A percentile compares a stretch with the other conserved stretches of the same genome.
phyloP scores from a whole-genome alignment of 495 filamentous ascomycete species.

The Wilcoxina mikolae region DNA sequence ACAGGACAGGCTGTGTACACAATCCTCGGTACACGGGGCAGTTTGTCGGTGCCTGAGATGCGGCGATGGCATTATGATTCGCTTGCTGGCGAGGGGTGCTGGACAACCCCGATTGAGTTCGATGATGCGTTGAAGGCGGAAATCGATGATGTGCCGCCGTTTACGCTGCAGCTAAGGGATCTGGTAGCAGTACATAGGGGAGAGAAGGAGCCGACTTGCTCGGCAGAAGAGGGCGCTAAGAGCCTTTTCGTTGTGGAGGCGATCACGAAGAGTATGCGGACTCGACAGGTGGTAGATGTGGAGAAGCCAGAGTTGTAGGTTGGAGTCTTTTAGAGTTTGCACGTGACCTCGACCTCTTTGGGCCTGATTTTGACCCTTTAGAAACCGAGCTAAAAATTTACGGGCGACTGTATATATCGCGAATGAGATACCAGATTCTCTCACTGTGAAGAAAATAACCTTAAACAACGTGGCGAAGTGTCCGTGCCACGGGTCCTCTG shows the following conservation, averaged over 20 bases:
- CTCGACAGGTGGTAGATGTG: slow-evolving; percentile 4
- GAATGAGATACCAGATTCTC: no score
- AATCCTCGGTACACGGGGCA: slow-evolving; percentile 41
- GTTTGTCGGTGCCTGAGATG: slow-evolving; percentile 43
- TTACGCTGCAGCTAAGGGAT: slow-evolving; percentile 43
- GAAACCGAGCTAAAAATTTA: no score
- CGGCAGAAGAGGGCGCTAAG: slow-evolving; percentile 33
- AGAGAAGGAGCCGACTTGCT: slow-evolving; percentile 32
- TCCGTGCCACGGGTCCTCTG: no score
- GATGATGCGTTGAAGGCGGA: slow-evolving; percentile 30
- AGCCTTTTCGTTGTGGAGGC: slow-evolving; percentile 36
- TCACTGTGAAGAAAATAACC: no score
- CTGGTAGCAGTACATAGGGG: slow-evolving; percentile 40
- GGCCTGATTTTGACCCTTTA: no score
- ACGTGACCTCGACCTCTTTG: no score
- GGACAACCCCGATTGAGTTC: slow-evolving; percentile 25
- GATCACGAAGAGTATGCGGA: slow-evolving; percentile 31
- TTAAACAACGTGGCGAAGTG: no score
- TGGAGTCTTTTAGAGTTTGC: background rate
- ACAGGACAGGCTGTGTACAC: slow-evolving; percentile 35
- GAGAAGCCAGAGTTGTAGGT: slow-evolving; percentile 1
- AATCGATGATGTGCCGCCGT: slow-evolving; percentile 33
- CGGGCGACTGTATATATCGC: no score
- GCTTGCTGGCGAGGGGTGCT: slow-evolving; percentile 23
- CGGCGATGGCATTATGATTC: slow-evolving; percentile 38